Percentiles rank a stretch among this genome's conserved stretches.
These are phyloP conservation scores for Diaporthe humulicola DNA, from an alignment of 2,329 filamentous ascomycete species.

Conservation along the genomic window DNA sequence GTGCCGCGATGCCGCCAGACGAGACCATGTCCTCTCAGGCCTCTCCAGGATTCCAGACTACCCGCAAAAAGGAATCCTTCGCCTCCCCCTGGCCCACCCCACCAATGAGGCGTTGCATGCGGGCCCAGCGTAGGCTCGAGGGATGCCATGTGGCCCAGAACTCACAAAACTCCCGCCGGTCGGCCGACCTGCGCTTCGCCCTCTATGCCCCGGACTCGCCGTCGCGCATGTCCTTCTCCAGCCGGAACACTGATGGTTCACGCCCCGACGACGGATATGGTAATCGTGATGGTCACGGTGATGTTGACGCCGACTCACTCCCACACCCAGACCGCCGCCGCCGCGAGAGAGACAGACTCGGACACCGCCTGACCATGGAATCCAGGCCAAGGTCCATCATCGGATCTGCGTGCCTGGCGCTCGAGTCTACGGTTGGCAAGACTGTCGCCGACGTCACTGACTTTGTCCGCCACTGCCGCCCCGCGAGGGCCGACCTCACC, in stretches of 20 bases:
- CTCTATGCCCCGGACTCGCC: slow-evolving; percentile 1
- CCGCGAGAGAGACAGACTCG: neutral
- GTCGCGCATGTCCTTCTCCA: slow-evolving; percentile 1
- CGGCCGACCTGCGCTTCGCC: neutral
- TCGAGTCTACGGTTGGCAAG: slow-evolving; percentile 39
- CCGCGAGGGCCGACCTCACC: slow-evolving; percentile 42
- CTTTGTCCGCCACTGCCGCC: slow-evolving; percentile 44
- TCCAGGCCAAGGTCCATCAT: slow-evolving; percentile 34
- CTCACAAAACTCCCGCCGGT: slow-evolving; percentile 24
- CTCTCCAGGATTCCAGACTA: slow-evolving; percentile 31
- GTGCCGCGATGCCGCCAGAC: slow-evolving; percentile 29
- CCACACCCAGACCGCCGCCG: neutral
- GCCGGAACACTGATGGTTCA: slow-evolving; percentile 2
- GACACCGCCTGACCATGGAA: slow-evolving; percentile 28
- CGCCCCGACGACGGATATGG: neutral
- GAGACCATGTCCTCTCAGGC: slow-evolving; percentile 10
- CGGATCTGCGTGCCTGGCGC: slow-evolving; percentile 40
- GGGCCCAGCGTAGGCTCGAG: slow-evolving; percentile 31
- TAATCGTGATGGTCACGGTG: neutral
- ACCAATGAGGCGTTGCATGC: slow-evolving; percentile 34
- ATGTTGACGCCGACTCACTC: neutral
- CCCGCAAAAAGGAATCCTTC: slow-evolving; percentile 34
- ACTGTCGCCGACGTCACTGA: slow-evolving; percentile 41
- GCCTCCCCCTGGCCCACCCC: slow-evolving; percentile 32
- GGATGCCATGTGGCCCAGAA: slow-evolving; percentile 20